phyloP scores from a whole-genome alignment of 1,284 basidiomycete genomes.

The Sutorius eximius region DNA sequence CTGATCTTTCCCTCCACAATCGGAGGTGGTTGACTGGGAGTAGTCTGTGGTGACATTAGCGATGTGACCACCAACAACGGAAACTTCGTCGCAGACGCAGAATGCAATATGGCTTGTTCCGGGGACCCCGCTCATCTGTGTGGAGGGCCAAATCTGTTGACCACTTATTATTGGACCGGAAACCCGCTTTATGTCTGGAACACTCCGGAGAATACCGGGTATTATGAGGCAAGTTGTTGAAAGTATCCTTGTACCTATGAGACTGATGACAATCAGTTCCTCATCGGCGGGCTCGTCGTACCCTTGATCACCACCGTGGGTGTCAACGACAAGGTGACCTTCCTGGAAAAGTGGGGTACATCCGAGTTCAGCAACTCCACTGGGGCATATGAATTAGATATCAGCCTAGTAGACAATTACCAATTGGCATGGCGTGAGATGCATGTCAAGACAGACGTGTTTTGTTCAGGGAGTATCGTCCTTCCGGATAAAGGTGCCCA shows the following conservation, averaged over 20 bases:
- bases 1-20: neutral
- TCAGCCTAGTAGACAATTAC: conserved; percentile 39
- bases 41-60: conserved; percentile 62
- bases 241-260: neutral
- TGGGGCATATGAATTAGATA: conserved; percentile 74
- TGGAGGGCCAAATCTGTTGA: conserved; percentile 50
- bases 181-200: conserved; percentile 57
- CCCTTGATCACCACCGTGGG: conserved; percentile 73
- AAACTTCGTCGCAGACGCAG: conserved; percentile 44
- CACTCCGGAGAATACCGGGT: conserved; percentile 59
- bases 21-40: too few relatives aligned
- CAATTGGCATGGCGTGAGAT: too few relatives aligned
- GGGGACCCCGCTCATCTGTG: conserved; percentile 68
- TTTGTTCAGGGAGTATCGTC: too few relatives aligned
- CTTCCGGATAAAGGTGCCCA: too few relatives aligned
- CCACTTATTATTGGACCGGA: conserved; percentile 63
- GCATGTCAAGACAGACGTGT: too few relatives aligned
- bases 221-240: conserved; percentile 54
- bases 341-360: conserved; percentile 66
- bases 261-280: conserved; percentile 42
- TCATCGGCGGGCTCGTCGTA: conserved; percentile 62
- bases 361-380: conserved; percentile 62
- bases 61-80: conserved; percentile 50
- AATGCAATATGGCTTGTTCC: conserved; percentile 62
- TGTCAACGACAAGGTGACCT: conserved; percentile 74